Evolutionary conservation across 2,329 filamentous ascomycete species (phyloP).

Genomic region (Colletotrichum spaethianum): DNA sequence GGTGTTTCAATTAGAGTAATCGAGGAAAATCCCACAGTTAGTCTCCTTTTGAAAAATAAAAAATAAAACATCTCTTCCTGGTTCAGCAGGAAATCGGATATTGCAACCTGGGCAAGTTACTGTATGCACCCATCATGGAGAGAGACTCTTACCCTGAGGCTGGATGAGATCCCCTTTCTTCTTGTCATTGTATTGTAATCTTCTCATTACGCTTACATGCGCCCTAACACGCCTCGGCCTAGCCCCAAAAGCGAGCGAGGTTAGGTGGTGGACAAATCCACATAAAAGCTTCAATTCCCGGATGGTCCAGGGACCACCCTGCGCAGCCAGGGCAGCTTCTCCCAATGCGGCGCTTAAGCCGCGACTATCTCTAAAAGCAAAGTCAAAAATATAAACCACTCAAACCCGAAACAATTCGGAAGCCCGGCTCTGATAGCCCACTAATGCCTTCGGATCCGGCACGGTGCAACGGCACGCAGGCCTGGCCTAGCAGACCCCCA

Average conservation of each 20-base stretch:
- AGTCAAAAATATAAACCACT: slow-evolving; percentile 21
- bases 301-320: not conserved
- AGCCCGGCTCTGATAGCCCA: slow-evolving; percentile 10
- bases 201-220: not conserved
- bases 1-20: not conserved
- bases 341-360: slow-evolving; percentile 5
- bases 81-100: not conserved
- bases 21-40: too few species aligned
- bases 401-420: slow-evolving; percentile 34
- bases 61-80: not conserved
- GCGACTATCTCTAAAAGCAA: not conserved
- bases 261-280: not conserved
- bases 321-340: not conserved
- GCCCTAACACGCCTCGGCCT: too few species aligned
- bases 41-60: not conserved
- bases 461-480: slow-evolving; percentile 26
- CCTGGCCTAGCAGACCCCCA: slow-evolving; percentile 17
- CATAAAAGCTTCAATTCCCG: not conserved
- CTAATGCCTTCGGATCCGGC: slow-evolving; percentile 26
- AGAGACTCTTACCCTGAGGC: not conserved
- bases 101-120: not conserved
- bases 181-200: not conserved
- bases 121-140: not conserved
- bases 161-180: not conserved
- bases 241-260: not conserved